Evolutionary conservation across 306 rosid species (phyloP), one percentile per base, ranked within the genome.

Genomic region (cucumber (Cucumis sativus)): DNA sequence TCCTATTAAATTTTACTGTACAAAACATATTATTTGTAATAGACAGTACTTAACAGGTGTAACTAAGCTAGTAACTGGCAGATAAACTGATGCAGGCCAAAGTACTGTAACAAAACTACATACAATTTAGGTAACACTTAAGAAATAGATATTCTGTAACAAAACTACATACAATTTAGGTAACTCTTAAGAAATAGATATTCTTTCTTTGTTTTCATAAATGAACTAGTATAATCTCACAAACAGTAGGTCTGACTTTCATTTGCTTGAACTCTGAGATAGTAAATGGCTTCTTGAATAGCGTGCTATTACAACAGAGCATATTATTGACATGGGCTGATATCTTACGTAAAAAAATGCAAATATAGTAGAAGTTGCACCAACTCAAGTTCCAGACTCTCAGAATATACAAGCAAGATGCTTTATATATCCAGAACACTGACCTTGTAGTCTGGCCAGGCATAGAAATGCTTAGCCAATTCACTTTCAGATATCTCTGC

Each of bases 371-470:
- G 43, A 39, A 33, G 55, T 58, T 54, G 54, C 54, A 76, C 64
- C 67, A 56, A 18, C 39, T 52, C 17, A 28, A 47, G 15, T 52
- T 77, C 77, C 25, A 58, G 12, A 4, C 6, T 33, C 14, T 57
- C 55, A 58, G 25, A 15, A 49, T 56, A 0, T 23, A 60, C 57
- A n/a, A 30, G 65, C 57, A 28, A 56, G 65, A 13, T 15, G 12
- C 72, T 39, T 6, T 47, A 12, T 49, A 21, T 28, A 56, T 39
- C 23, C n/a, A 78, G 63, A 25, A 25, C 35, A 60, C 25, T 64
- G 79, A 92, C 96, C 97, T 87, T 89, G 60, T 59, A 77, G 83
- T 90, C 91, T 11, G 90, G 84, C 98, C 98, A 94, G 15, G 78
- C 79, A 40, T 84, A 92, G 72, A 81, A 85, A 63, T 75, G 71